Evolutionary conservation across 805 yeast genomes (phyloP), one percentile per base, ranked within the genome.

Genomic region (Isabelozyma rhagii): DNA sequence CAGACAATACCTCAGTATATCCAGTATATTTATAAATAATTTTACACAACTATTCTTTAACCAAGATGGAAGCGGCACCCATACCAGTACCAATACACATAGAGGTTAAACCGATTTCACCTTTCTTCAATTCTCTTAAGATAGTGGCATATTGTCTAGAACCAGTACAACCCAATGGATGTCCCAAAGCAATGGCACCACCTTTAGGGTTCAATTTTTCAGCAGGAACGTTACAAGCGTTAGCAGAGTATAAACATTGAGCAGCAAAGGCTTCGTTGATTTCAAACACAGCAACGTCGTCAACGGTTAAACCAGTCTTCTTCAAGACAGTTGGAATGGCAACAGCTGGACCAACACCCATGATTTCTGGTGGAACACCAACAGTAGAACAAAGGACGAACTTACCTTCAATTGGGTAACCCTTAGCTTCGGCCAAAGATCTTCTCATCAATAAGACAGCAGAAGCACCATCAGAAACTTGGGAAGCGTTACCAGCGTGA

Each of bases 81-180:
- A 92, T 93, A 60, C 98, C 98, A 36, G 97, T 90, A 62, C 98
- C 98, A 56, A 93, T 85, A 76, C 98, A 93, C 98, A 93, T 93
- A 55, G 96, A 87, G 10, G 96, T 88, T 47, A 93, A 85, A 56
- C 98, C 98, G 55, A 91, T 72, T 74, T 91, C 84, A 53, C 93
- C 96, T 27, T 80, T 66, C 67, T 85, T 72, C 61, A 92, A 79
- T 74, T 90, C 93, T 60, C 92, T 80, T 66, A 93, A 70, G 53
- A 93, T 70, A 4, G 98, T 93, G 42, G 97, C 92, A 47, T 89
- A 79, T 74, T 92, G 97, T 69, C 98, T 85, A 10, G 97, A 91
- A 64, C 96, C 96, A 45, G 72, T 66, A 41, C 68, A 63, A 53
- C 78, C 78, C 59, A 74, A 72, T 51, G 98, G 98, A 71, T 92